Base-by-base conservation (phyloP, 768 basidiomycete species). In the Hemileccinum rubropunctum region DNA sequence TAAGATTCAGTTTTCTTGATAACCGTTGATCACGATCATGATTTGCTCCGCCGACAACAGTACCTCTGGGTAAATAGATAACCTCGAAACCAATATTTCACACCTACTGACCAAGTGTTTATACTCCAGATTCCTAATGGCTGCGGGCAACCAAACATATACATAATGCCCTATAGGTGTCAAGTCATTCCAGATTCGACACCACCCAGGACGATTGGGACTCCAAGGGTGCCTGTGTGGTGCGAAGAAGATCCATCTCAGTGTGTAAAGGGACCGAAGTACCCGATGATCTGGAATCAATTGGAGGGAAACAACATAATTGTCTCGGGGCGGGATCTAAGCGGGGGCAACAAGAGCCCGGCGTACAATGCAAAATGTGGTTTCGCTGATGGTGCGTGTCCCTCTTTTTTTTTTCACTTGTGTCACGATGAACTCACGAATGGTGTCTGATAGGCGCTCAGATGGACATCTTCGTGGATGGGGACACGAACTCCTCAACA, bases 361-460 rank as follows among this genome's bases (percentile, higher is more conserved):
- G 48, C 0, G 13, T 62, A 62, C 42, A 62, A 58, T 20, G 0
- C 1, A 2, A 48, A 35, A 7, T 61, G 60, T 27, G 59, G 59
- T 27, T 61, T 54, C 47, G 0, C 2, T 0, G 13, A 21, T 2
- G 59, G 59, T 61, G 33, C 27, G 59, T 42, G 14, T 17, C 28
- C 15, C 28, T 17, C 10, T 27, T 28, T 10, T 20, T 42, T 28
- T 8, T 30, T 30, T 30, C 28, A 9, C 28, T 30, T 8, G 28
- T 30, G 11, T 9, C 28, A 12, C 28, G 11, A 30, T 17, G 33
- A 14, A 5, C 5, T 42, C 3, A 58, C 39, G 12, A 20, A 27
- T 17, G 35, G 23, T 10, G 15, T 18, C 7, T 36, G 20, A 50
- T 17, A 60, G 59, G 59, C 20, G 32, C 57, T 10, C 59, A 61